phyloP scores from a whole-genome alignment of 495 filamentous ascomycete species.

The Friedmanniomyces simplex region DNA sequence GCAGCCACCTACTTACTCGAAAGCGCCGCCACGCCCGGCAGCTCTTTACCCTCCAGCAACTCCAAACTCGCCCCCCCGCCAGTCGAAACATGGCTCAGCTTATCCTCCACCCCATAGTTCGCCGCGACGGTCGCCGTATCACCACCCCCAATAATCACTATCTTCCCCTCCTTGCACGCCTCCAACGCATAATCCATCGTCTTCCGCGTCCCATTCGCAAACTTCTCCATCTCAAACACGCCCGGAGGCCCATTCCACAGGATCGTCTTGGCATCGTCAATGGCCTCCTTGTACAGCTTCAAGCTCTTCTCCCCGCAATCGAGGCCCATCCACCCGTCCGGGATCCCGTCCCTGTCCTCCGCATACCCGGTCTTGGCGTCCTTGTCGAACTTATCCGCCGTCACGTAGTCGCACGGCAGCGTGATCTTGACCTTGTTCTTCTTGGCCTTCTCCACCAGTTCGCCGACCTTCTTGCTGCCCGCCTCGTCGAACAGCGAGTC shows the following conservation, averaged over 20 bases:
- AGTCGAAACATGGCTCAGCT: constrained; percentile 95
- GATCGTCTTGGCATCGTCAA: constrained; percentile 84
- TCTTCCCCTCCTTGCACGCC: constrained; percentile 69
- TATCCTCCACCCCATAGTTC: constrained; percentile 91
- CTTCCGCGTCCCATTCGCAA: constrained; percentile 80
- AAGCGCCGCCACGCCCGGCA: constrained; percentile 88
- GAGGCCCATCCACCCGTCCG: constrained; percentile 94
- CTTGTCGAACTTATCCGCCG: constrained; percentile 82
- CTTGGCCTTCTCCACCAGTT: constrained; percentile 91
- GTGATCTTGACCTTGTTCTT: constrained; percentile 90
- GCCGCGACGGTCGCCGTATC: constrained; percentile 97
- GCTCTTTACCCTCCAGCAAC: constrained; percentile 91
- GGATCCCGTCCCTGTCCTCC: constrained; percentile 80
- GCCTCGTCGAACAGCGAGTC: constrained; percentile 90
- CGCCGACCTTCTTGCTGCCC: constrained; percentile 80
- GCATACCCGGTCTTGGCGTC: constrained; percentile 74
- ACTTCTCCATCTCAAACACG: constrained; percentile 94
- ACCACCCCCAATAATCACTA: constrained; percentile 96
- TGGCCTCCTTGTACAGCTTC: constrained; percentile 73
- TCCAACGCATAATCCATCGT: constrained; percentile 77
- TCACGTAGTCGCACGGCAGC: constrained; percentile 90
- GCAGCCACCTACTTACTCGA: constrained; percentile 60
- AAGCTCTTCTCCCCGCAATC: constrained; percentile 85
- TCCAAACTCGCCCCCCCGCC: constrained; percentile 93
- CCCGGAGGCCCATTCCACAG: constrained; percentile 96